Percentiles rank a stretch among this genome's conserved stretches.
These are phyloP conservation scores for Cladosporium sp. DNA, from an alignment of 2,329 filamentous ascomycete species.

Conservation along the genomic window DNA sequence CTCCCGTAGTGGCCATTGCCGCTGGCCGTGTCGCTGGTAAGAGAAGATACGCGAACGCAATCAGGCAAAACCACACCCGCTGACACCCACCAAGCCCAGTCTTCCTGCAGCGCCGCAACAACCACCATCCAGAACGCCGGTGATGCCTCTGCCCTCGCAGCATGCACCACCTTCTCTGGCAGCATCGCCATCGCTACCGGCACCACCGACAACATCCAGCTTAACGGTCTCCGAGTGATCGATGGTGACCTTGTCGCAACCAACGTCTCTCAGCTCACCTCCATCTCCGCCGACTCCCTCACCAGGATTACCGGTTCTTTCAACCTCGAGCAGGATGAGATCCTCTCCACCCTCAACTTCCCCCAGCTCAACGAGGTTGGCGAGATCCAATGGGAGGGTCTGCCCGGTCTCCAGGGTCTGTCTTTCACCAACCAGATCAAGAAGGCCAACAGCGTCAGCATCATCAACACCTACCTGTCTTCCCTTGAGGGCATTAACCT, in stretches of 20 bases:
- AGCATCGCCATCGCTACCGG: conserved; percentile 63
- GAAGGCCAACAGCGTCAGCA: conserved; percentile 66
- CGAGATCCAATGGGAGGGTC: conserved; percentile 69
- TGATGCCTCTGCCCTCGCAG: conserved; percentile 59
- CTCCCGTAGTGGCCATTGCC: conserved; percentile 57
- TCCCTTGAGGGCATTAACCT: conserved; percentile 81
- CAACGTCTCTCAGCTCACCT: conserved; percentile 62
- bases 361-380: conserved; percentile 64
- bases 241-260: conserved; percentile 54
- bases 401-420: conserved; percentile 63
- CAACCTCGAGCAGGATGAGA: conserved; percentile 65
- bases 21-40: conserved; percentile 52
- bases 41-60: conserved; percentile 25
- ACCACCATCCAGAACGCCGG: conserved; percentile 61
- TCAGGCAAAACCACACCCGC: not conserved
- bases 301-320: conserved; percentile 68
- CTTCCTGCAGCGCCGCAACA: conserved; percentile 47
- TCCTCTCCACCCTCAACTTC: conserved; percentile 69
- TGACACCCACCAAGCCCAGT: conserved; percentile 26
- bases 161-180: conserved; percentile 70
- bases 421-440: conserved; percentile 65
- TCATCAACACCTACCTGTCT: conserved; percentile 83
- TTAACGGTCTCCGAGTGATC: conserved; percentile 65
- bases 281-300: conserved; percentile 57
- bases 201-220: conserved; percentile 58